Base-by-base conservation (phyloP, 805 yeast species). In the Kregervanrija fluxuum region DNA sequence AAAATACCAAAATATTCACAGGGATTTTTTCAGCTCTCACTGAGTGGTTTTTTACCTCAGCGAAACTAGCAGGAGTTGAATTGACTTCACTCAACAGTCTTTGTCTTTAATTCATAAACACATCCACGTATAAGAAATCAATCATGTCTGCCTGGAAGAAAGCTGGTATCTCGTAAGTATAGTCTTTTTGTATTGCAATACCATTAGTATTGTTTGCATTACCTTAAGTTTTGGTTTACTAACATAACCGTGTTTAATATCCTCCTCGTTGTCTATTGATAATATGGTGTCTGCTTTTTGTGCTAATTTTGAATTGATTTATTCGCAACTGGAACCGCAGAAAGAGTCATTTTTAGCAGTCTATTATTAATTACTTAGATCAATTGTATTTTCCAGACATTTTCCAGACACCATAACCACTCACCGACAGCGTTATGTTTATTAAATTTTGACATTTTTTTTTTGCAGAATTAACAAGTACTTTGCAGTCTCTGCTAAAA, bases 401-500 rank as follows among this genome's bases (percentile, higher is more conserved):
- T n/a, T n/a, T n/a, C n/a, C n/a, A 11, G 33, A 17, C 30, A 15
- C 5, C 32, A 17, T 22, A 22, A 22, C 28, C 28, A 22, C 28
- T 22, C 28, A 22, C 28, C 28, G 28, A 22, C 28, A 22, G 15
- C 35, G 16, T 22, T 15, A 31, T 41, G 39, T 37, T 40, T 42
- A 37, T 17, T 11, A 30, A 14, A 22, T 22, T 22, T 22, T 22
- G 28, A 22, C 28, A 22, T 22, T 41, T 48, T 42, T 22, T 14
- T 17, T 17, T 33, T 38, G 39, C 51, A 77, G 84, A 54, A 80
- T 84, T 74, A 87, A 86, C 84, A 85, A 82, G 67, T 91, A 91
- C 70, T 75, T 90, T 67, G 79, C 95, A 55, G 76, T 91, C 62
- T 86, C 96, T 61, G 95, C 96, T 62, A 80, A 80, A 66, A 78